Evolutionary conservation across 1,139 yeast genomes (phyloP).

Genomic region (Taphrina deformans): DNA sequence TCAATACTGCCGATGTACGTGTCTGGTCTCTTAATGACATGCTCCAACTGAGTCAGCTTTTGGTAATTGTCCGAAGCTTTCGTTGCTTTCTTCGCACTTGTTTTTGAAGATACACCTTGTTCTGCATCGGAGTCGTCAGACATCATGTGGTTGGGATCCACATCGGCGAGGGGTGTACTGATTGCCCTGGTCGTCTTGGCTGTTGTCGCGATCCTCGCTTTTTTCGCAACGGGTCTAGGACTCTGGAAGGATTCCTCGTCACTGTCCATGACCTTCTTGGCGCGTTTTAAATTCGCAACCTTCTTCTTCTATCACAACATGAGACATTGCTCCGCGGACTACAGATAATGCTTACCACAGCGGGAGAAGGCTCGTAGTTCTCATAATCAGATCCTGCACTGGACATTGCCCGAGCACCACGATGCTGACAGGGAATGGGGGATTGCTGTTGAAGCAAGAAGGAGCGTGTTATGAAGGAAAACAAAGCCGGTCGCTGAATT

Average conservation of each 20-base stretch:
- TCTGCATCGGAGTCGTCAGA: background rate
- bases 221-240: slow-evolving; percentile 18
- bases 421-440: background rate
- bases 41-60: slow-evolving; percentile 82
- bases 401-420: slow-evolving; percentile 1
- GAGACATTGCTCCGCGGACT: background rate
- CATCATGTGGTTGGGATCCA: background rate
- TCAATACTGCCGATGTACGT: slow-evolving; percentile 97
- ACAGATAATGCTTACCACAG: slow-evolving; percentile 1
- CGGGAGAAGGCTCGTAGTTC: slow-evolving; percentile 26
- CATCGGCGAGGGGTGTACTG: background rate
- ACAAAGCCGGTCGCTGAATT: slow-evolving; percentile 2
- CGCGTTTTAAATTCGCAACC: slow-evolving; percentile 12
- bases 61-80: slow-evolving; percentile 81
- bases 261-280: slow-evolving; percentile 12
- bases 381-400: slow-evolving; percentile 12
- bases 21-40: slow-evolving; percentile 94
- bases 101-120: slow-evolving; percentile 31
- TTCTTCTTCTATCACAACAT: background rate
- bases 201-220: slow-evolving; percentile 35
- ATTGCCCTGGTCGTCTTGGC: background rate
- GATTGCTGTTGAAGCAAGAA: background rate
- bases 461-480: background rate
- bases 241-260: slow-evolving; percentile 11
- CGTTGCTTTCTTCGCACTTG: slow-evolving; percentile 36